These are phyloP conservation scores for Macrolepiota albuminosa DNA, from an alignment of 768 basidiomycete genomes.

Conservation along the genomic window DNA sequence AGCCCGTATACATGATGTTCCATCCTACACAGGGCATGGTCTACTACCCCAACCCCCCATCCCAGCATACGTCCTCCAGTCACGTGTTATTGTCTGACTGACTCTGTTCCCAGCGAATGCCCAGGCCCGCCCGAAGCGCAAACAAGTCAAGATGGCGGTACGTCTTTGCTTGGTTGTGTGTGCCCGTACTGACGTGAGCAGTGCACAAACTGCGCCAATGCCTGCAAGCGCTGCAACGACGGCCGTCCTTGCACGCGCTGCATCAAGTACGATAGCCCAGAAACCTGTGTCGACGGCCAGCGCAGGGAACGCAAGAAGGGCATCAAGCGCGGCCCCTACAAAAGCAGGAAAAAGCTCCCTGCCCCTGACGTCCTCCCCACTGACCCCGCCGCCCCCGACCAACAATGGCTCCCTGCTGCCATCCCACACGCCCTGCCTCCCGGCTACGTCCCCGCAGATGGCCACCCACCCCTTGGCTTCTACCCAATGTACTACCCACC, in stretches of 20 bases:
- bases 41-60: conserved; percentile 33
- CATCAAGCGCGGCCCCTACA: too few relatives aligned
- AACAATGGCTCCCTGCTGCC: conserved; percentile 1
- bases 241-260: conserved; percentile 87
- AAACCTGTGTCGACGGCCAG: conserved; percentile 82
- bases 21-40: conserved; percentile 37
- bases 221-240: conserved; percentile 88
- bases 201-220: conserved; percentile 85
- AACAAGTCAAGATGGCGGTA: too few relatives aligned
- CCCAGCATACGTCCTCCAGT: conserved; percentile 24
- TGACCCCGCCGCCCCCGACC: background rate
- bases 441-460: too few relatives aligned
- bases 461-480: too few relatives aligned
- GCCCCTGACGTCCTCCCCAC: too few relatives aligned
- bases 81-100: background rate
- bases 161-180: too few relatives aligned
- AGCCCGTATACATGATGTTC: conserved; percentile 35
- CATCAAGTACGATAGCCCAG: conserved; percentile 77
- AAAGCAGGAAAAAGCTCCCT: conserved; percentile 1
- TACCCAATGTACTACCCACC: too few relatives aligned
- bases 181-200: conserved; percentile 16
- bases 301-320: too few relatives aligned
- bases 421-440: conserved; percentile 18
- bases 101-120: conserved; percentile 9
- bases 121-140: conserved; percentile 59